phyloP scores from a whole-genome alignment of 2,329 filamentous ascomycete species.

The Aspergillus sp. region DNA sequence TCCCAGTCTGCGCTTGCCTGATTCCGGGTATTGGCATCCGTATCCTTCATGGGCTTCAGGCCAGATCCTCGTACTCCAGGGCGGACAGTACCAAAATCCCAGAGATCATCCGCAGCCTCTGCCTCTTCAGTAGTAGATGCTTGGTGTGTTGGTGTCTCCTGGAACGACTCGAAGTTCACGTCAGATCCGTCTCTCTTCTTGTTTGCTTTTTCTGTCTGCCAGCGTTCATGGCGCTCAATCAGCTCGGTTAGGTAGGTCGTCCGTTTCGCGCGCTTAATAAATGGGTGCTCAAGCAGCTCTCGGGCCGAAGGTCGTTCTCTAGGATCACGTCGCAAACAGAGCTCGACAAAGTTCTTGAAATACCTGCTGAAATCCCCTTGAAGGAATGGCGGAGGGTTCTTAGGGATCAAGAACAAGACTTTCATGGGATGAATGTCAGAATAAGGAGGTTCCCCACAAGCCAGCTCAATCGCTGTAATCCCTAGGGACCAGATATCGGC shows the following conservation, averaged over 20 bases:
- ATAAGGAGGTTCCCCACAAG: conserved; percentile 86
- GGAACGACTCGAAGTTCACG: conserved; percentile 44
- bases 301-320: conserved; percentile 78
- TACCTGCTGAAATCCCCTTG: conserved; percentile 72
- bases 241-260: conserved; percentile 94
- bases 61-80: conserved; percentile 62
- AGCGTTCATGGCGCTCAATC: conserved; percentile 82
- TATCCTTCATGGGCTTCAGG: conserved; percentile 67
- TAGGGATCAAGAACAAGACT: conserved; percentile 90
- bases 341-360: conserved; percentile 76
- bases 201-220: conserved; percentile 71
- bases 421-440: conserved; percentile 98
- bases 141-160: conserved; percentile 26
- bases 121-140: conserved; percentile 46
- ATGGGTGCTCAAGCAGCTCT: conserved; percentile 81
- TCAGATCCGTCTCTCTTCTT: conserved; percentile 45
- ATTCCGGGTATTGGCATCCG: conserved; percentile 67
- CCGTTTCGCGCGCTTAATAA: conserved; percentile 84
- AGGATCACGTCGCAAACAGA: conserved; percentile 82
- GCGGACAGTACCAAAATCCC: conserved; percentile 95
- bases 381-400: conserved; percentile 76
- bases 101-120: conserved; percentile 31
- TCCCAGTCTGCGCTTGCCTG: conserved; percentile 32
- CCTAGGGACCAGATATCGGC: conserved; percentile 96
- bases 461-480: conserved; percentile 86